Base-by-base conservation (phyloP, 768 basidiomycete genomes). In the Kwoniella sp. region DNA sequence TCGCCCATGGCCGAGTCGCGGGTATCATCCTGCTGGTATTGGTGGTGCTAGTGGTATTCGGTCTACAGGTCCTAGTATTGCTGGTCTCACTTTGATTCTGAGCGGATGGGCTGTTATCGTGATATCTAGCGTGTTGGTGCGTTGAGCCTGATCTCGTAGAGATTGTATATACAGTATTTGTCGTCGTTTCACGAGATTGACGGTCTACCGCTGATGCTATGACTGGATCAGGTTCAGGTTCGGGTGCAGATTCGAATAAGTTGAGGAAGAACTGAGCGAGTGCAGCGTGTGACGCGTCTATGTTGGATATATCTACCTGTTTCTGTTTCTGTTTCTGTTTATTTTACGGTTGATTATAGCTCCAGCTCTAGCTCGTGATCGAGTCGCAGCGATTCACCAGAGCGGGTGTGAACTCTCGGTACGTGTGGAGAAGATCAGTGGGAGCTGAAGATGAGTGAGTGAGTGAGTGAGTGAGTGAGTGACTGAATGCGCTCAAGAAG, bases 1-100 rank as follows among this genome's bases (percentile, higher is more conserved):
- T 73, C 0, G 68, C 66, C 79, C 79, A 80, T 10, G 79, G 72
- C 37, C 78, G 69, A 26, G 55, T 24, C 19, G 62, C 62, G 29
- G 57, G 48, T 55, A 60, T 60, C 4, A 15, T 60, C 25, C 50
- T 51, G 30, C 40, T 21, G 24, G 27, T 58, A 26, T 36, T 8
- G 29, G 26, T 27, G 10, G 29, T 19, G 8, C 7, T 27, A n/a
- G n/a, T n/a, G n/a, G n/a, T n/a, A n/a, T 9, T 54, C 26, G 15
- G n/a, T n/a, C 25, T 26, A 15, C 47, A 15, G 7, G 24, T 44
- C 17, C 40, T 44, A 19, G 8, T 3, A 19, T 19, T 44, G 40
- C 17, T 15, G 40, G 40, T 44, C 40, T 44, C 10, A 9, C 17
- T 44, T 19, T 44, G 40, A 3, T 19, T 19, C 40, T 44, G 33